phyloP scores from a whole-genome alignment of 1,284 basidiomycete genomes.

The Ganoderma lingzhi region DNA sequence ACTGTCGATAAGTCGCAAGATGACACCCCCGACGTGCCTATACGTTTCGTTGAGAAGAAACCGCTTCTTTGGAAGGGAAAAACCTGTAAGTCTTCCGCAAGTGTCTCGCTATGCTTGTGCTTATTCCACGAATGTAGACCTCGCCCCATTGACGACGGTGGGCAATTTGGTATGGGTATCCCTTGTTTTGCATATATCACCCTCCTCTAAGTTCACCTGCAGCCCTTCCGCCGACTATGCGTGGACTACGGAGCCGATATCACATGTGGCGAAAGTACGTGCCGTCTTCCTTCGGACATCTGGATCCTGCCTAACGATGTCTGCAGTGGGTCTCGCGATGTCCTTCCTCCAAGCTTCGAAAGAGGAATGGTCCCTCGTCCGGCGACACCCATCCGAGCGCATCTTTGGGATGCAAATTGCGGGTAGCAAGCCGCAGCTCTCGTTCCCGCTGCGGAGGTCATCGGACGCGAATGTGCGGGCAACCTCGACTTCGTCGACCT shows the following conservation, averaged over 20 bases:
- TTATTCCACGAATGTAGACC: constrained; percentile 60
- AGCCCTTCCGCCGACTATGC: constrained; percentile 95
- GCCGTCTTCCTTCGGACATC: not conserved
- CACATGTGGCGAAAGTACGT: constrained; percentile 91
- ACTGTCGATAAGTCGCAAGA: constrained; percentile 41
- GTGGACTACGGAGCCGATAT: constrained; percentile 91
- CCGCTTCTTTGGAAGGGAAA: constrained; percentile 88
- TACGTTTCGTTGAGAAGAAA: constrained; percentile 86
- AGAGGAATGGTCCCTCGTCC: constrained; percentile 91
- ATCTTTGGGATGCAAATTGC: constrained; percentile 94
- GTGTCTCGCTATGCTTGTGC: not conserved
- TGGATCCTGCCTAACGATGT: constrained; percentile 3
- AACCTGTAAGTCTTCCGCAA: constrained; percentile 67
- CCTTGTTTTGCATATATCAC: not conserved
- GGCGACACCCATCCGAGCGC: constrained; percentile 87
- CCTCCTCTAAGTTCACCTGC: not conserved
- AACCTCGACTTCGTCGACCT: constrained; percentile 92
- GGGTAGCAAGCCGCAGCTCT: constrained; percentile 80
- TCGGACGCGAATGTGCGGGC: constrained; percentile 71
- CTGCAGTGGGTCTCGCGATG: constrained; percentile 80
- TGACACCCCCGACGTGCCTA: constrained; percentile 72
- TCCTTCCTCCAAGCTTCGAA: constrained; percentile 86
- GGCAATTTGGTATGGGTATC: constrained; percentile 81
- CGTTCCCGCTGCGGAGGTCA: constrained; percentile 86
- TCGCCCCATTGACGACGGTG: constrained; percentile 95